Conservation (phyloP, 768 basidiomycete genomes). For the Termitomyces sp. region DNA sequence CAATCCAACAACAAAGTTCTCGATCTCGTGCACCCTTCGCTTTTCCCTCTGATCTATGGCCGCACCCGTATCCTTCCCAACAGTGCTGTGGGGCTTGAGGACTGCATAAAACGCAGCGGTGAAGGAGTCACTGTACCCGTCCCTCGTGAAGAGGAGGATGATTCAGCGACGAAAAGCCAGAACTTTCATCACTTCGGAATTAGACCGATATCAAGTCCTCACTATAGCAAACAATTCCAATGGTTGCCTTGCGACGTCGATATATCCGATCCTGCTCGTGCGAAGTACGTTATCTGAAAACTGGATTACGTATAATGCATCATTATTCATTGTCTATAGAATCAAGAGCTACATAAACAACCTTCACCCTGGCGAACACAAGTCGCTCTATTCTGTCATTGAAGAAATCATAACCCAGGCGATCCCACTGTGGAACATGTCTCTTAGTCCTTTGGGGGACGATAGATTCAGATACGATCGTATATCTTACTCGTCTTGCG, state of each 20-base stretch:
- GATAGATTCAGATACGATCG: slow-evolving; percentile 18
- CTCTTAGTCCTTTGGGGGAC: too few species aligned
- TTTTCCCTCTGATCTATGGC: slow-evolving; percentile 32
- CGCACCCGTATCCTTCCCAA: slow-evolving; percentile 15
- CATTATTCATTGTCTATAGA: too few species aligned
- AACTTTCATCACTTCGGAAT: too few species aligned
- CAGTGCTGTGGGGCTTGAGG: slow-evolving; percentile 7
- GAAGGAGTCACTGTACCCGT: slow-evolving; percentile 11
- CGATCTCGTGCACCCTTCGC: slow-evolving; percentile 39
- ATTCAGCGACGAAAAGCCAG: too few species aligned
- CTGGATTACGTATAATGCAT: too few species aligned
- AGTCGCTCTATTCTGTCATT: slow-evolving; percentile 22
- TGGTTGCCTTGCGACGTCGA: slow-evolving; percentile 27
- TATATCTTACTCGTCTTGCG: slow-evolving; percentile 9
- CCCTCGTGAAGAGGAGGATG: too few species aligned
- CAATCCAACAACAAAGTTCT: slow-evolving; percentile 34
- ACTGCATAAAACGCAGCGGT: slow-evolving; percentile 13
- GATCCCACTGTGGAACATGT: background rate
- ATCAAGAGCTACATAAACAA: slow-evolving; percentile 42
- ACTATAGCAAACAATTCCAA: slow-evolving; percentile 13
- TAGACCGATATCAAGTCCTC: too few species aligned
- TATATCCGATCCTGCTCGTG: slow-evolving; percentile 18
- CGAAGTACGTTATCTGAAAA: too few species aligned
- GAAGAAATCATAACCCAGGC: slow-evolving; percentile 10
- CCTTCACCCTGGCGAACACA: slow-evolving; percentile 27